phyloP scores from a whole-genome alignment of 805 yeast species.

The Candida khao-thaluensis region DNA sequence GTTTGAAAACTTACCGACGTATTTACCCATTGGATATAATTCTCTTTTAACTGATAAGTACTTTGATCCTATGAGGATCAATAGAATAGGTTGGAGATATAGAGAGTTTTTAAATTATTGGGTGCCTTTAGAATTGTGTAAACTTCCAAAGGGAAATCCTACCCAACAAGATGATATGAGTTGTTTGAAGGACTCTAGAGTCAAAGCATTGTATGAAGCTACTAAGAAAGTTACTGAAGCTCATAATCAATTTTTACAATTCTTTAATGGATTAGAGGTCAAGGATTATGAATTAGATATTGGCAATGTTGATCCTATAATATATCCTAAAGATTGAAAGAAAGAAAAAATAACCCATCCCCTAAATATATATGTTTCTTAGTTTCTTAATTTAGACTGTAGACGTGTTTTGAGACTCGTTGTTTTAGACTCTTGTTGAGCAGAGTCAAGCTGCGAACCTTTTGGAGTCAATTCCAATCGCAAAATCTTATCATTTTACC shows the following conservation, averaged over 20 bases:
- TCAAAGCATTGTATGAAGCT: conserved; percentile 3
- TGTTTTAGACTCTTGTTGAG: too few species aligned
- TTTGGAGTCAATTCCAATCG: conserved; percentile 2
- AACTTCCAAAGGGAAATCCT: conserved; percentile 7
- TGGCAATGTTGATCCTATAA: conserved; percentile 1
- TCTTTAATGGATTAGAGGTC: conserved; percentile 8
- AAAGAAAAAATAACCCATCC: too few species aligned
- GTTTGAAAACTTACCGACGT: conserved; percentile 36
- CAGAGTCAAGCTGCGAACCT: background rate
- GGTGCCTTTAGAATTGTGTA: conserved; percentile 13
- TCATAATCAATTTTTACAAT: conserved; percentile 12
- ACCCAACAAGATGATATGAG: conserved; percentile 11
- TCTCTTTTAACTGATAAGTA: conserved; percentile 29
- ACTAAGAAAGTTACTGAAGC: conserved; percentile 3
- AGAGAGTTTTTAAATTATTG: conserved; percentile 14
- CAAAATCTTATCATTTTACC: background rate
- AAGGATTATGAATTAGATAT: conserved; percentile 8
- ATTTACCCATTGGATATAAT: conserved; percentile 31
- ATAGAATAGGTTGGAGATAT: conserved; percentile 8
- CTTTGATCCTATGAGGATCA: conserved; percentile 15
- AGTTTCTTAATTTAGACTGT: too few species aligned
- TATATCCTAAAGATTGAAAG: background rate
- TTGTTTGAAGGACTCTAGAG: conserved; percentile 13
- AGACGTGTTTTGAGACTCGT: too few species aligned
- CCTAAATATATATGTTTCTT: too few species aligned